Conservation (phyloP, 495 filamentous ascomycete species). For the Podospora fimiseda region DNA sequence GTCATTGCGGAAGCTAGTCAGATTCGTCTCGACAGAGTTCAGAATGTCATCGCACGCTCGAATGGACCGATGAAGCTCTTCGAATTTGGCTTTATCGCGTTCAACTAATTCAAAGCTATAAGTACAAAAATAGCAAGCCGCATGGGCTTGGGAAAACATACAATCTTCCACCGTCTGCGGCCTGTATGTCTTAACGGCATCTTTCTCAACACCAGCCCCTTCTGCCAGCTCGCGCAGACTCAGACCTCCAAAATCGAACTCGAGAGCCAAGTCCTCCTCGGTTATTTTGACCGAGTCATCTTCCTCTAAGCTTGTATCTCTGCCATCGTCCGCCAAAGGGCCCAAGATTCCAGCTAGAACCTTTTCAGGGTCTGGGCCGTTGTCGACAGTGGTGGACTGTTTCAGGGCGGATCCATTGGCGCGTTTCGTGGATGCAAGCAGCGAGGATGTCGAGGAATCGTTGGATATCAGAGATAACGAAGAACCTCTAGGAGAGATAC, state of each 20-base stretch:
- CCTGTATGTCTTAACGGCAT: constrained; percentile 45
- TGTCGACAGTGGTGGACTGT: constrained; percentile 46
- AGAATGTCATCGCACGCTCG: constrained; percentile 87
- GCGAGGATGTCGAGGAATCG: constrained; percentile 61
- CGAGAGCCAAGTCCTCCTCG: constrained; percentile 37
- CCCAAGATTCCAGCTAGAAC: constrained; percentile 69
- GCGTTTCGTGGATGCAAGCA: constrained; percentile 54
- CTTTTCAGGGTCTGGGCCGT: constrained; percentile 64
- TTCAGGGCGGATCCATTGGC: constrained; percentile 62
- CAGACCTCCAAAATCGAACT: constrained; percentile 73
- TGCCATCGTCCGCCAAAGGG: constrained; percentile 21
- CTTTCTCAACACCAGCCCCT: constrained; percentile 33
- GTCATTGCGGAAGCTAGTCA: constrained; percentile 88
- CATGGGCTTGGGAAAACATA: constrained; percentile 31
- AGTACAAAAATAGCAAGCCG: constrained; percentile 23
- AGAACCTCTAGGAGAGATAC: constrained; percentile 53
- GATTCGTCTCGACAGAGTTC: constrained; percentile 82
- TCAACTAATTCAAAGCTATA: constrained; percentile 53
- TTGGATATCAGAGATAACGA: constrained; percentile 61
- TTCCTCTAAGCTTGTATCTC: constrained; percentile 4
- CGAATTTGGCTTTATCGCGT: constrained; percentile 77
- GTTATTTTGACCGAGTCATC: constrained; percentile 25
- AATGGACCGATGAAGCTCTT: constrained; percentile 87
- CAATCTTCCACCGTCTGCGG: constrained; percentile 73
- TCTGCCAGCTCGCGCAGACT: constrained; percentile 66